A percentile compares a stretch with the other conserved stretches of the same genome.
These are phyloP conservation scores for Lodderomyces elongisporus DNA, from an alignment of 1,139 yeast species.

Conservation along the genomic window DNA sequence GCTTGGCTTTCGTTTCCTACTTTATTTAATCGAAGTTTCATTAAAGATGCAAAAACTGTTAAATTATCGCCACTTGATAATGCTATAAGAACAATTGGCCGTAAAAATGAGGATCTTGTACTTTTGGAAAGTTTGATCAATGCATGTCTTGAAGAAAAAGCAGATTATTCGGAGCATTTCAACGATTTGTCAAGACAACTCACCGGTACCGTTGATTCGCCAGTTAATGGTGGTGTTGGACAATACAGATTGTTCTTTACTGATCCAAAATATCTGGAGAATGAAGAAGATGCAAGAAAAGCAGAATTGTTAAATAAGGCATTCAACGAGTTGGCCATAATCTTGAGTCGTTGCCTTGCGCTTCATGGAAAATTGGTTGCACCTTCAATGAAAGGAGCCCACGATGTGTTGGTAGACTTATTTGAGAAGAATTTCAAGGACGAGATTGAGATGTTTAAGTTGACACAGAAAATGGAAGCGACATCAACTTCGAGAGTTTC, in stretches of 20 bases:
- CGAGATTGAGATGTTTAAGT: constrained; percentile 49
- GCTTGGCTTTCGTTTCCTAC: constrained; percentile 81
- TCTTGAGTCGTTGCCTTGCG: constrained; percentile 61
- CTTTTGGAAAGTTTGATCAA: constrained; percentile 63
- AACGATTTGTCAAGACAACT: constrained; percentile 71
- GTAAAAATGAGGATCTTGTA: constrained; percentile 67
- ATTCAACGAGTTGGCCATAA: constrained; percentile 64
- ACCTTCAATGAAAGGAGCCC: constrained; percentile 53
- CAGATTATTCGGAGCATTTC: constrained; percentile 47
- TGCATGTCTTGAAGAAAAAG: constrained; percentile 51
- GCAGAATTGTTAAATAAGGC: constrained; percentile 51
- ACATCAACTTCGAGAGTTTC: constrained; percentile 12
- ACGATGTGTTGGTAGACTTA: constrained; percentile 59
- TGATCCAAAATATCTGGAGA: constrained; percentile 33
- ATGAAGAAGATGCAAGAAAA: constrained; percentile 42
- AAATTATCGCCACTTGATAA: constrained; percentile 82
- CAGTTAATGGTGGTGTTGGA: constrained; percentile 89
- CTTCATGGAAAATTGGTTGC: constrained; percentile 70
- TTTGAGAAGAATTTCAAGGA: constrained; percentile 63
- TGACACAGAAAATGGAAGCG: constrained; percentile 11
- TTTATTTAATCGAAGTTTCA: constrained; percentile 78
- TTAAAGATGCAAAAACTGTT: constrained; percentile 46
- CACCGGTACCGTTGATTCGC: constrained; percentile 87
- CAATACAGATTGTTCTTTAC: constrained; percentile 70
- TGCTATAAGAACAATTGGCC: constrained; percentile 63